Conservation (phyloP, 176 grass and related monocot genomes). For the Rhynchospora breviuscula region DNA sequence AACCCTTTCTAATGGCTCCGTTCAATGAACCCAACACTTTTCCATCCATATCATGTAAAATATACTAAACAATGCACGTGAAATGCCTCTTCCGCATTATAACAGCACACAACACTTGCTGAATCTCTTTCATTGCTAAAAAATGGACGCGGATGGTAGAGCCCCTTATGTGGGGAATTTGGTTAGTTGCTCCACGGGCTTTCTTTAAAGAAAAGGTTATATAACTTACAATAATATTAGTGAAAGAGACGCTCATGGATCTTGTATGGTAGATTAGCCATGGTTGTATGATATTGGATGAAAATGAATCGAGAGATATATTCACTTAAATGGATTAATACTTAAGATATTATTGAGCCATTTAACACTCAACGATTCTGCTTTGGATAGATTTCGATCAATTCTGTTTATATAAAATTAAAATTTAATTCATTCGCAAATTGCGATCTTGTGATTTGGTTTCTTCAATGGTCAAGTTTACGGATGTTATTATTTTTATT, state of each 20-base stretch:
- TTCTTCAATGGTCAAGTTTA: too few relatives aligned
- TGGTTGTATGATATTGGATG: constrained; percentile 42
- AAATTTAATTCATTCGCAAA: too few relatives aligned
- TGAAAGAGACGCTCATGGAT: constrained; percentile 55
- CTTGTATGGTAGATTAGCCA: constrained; percentile 37
- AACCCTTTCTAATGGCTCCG: neutral
- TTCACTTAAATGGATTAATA: constrained; percentile 51
- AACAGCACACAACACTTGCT: too few relatives aligned
- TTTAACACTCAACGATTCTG: too few relatives aligned
- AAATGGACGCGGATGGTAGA: too few relatives aligned
- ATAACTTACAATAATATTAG: constrained; percentile 27
- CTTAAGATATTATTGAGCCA: too few relatives aligned
- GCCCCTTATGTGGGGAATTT: neutral
- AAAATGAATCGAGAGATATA: constrained; percentile 40
- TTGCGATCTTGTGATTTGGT: too few relatives aligned
- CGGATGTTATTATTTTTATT: too few relatives aligned
- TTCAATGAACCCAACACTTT: neutral
- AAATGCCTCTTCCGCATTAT: too few relatives aligned
- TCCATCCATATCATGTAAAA: neutral
- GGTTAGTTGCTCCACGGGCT: constrained; percentile 49
- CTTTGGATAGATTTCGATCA: too few relatives aligned
- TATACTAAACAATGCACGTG: neutral
- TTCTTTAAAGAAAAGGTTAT: constrained; percentile 16
- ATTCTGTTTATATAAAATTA: too few relatives aligned
- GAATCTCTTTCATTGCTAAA: too few relatives aligned